Evolutionary conservation across 2,329 filamentous ascomycete species (phyloP), one percentile per base, ranked within the genome.

Genomic region (Pseudogymnoascus pannorum): DNA sequence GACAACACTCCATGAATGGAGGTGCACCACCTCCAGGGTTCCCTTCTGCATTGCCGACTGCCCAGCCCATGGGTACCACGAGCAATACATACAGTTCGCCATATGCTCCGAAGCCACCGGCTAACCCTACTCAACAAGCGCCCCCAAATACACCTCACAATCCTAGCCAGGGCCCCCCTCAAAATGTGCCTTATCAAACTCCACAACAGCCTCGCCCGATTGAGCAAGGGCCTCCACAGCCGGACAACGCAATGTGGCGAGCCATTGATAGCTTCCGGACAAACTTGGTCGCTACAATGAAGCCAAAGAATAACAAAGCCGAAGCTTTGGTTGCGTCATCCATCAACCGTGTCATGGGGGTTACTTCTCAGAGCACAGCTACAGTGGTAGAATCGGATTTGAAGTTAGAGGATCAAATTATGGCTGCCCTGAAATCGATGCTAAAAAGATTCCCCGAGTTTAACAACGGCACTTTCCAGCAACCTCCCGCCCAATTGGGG

Each of bases 41-140:
- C 48, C 35, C 60, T 51, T 58, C 64, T 59, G 57, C 65, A 44
- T 65, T 70, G 33, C 63, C 67, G 60, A 64, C 66, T 63, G 44
- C 29, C 9, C 44, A 61, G 31, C 33, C 66, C 67, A 57, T 59
- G 69, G 58, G 63, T n/a, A 29, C 61, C 18, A 44, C 12, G 11
- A 42, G 31, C 40, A 26, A 57, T n/a, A 66, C 66, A 22, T 73
- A 73, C 60, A 72, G 70, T 54, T 73, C 72, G 54, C 72, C 72
- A 7, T 73, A 73, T 64, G 71, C 67, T 35, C 67, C 69, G 26
- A 71, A 69, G 57, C 70, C 69, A 24, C 29, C 64, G n/a, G 36
- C 66, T 12, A 18, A 64, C 26, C 60, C 61, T 61, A 51, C 57
- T 57, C 61, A 59, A 35, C 57, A 51, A 58, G 38, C 61, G 18